Percentiles rank a stretch among this genome's conserved stretches.
Conservation (phyloP, 106 monocot genomes). For the Apostasia ramifera region DNA sequence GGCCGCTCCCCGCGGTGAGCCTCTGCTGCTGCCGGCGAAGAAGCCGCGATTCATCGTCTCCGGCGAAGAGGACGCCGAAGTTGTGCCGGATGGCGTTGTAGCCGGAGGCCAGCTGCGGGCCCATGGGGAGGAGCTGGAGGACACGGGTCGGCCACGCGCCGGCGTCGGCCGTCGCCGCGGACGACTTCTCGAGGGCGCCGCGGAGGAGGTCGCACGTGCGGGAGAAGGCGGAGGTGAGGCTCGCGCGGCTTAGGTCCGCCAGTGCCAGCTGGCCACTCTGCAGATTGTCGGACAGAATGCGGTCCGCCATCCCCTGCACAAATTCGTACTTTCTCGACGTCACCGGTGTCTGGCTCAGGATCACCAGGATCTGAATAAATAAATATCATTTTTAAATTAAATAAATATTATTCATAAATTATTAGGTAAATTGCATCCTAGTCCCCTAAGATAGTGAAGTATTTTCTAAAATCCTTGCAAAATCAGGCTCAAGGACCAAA, state of each 20-base stretch:
- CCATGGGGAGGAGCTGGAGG: slow-evolving; percentile 32
- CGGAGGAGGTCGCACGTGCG: slow-evolving; percentile 42
- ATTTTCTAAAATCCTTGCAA: too few relatives aligned
- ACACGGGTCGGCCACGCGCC: slow-evolving; percentile 26
- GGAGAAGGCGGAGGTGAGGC: slow-evolving; percentile 36
- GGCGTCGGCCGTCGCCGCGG: slow-evolving; percentile 4
- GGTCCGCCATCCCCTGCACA: slow-evolving; percentile 31
- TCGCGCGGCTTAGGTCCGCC: slow-evolving; percentile 23
- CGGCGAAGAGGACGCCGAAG: slow-evolving; percentile 12
- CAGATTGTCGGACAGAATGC: slow-evolving; percentile 33
- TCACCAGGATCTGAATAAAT: slow-evolving; percentile 20
- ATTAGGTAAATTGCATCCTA: too few relatives aligned
- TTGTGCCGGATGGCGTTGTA: slow-evolving; percentile 18
- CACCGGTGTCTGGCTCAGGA: slow-evolving; percentile 32
- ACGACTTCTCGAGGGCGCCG: slow-evolving; percentile 19
- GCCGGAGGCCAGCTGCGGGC: slow-evolving; percentile 21
- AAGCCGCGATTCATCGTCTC: neutral
- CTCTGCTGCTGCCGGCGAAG: slow-evolving; percentile 1
- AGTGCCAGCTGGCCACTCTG: slow-evolving; percentile 24
- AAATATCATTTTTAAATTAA: too few relatives aligned
- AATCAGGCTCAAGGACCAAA: too few relatives aligned
- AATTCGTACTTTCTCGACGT: slow-evolving; percentile 50
- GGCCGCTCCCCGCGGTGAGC: neutral
- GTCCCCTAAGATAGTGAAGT: too few relatives aligned
- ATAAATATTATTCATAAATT: too few relatives aligned